Percentiles rank a stretch among this genome's conserved stretches.
These are phyloP conservation scores for Marchantia paleacea DNA, from an alignment of 225 moss, liverwort and hornwort genomes.

Conservation along the genomic window DNA sequence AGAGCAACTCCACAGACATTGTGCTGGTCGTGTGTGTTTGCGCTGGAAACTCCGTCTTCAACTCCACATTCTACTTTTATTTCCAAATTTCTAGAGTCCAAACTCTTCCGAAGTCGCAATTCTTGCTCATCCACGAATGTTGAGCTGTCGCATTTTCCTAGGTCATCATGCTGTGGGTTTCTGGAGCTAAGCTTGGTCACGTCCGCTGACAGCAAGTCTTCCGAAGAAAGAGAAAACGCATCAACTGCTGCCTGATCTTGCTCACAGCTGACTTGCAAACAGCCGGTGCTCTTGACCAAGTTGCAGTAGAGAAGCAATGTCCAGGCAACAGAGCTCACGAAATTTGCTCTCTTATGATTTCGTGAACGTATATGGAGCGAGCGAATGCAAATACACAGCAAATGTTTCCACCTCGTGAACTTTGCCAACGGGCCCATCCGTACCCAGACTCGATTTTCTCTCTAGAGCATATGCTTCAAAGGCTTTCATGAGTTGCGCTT, in stretches of 20 bases:
- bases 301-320: background rate
- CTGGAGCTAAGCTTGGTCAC: background rate
- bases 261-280: background rate
- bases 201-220: background rate
- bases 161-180: background rate
- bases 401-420: too few species aligned
- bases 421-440: too few species aligned
- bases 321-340: background rate
- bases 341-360: background rate
- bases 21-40: background rate
- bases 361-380: background rate
- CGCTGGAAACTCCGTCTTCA: constrained; percentile 19
- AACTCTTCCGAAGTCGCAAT: background rate
- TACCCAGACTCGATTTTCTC: too few species aligned
- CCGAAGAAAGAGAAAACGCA: background rate
- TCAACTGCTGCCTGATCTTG: background rate
- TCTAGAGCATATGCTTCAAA: too few species aligned
- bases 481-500: too few species aligned
- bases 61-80: constrained; percentile 25
- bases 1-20: constrained; percentile 56
- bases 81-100: background rate
- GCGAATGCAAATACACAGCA: too few species aligned
- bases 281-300: background rate
- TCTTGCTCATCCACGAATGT: background rate
- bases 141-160: background rate